Conservation (phyloP, 306 rosid genomes). For the Rosa persica region DNA sequence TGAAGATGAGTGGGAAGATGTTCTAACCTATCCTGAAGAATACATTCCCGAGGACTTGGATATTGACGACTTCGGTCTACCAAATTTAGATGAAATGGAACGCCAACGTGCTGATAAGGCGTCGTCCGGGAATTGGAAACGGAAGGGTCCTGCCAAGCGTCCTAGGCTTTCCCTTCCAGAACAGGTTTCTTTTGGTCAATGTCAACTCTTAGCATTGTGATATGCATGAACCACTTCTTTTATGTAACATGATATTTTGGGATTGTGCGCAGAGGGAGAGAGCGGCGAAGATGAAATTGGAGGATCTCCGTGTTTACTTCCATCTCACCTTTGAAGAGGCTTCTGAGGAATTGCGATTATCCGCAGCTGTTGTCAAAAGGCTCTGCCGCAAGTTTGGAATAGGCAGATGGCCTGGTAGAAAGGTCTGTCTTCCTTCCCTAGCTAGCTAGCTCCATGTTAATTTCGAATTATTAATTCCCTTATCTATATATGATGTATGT, state of each 20-base stretch:
- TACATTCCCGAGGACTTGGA: not conserved
- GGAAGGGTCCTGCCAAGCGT: not conserved
- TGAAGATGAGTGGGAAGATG: conserved; percentile 31
- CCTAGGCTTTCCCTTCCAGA: conserved; percentile 28
- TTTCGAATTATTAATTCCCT: not conserved
- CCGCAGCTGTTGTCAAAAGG: conserved; percentile 59
- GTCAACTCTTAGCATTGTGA: not conserved
- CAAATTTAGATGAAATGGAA: not conserved
- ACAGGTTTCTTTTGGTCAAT: conserved; percentile 39
- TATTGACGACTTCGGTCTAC: not conserved
- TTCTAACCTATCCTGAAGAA: not conserved
- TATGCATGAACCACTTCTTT: not conserved
- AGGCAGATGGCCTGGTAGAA: conserved; percentile 73
- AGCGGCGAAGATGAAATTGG: conserved; percentile 40
- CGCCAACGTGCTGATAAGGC: not conserved
- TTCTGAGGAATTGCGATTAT: conserved; percentile 31
- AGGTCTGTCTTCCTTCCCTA: conserved; percentile 30
- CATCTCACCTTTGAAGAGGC: conserved; percentile 57
- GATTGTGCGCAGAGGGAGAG: conserved; percentile 49
- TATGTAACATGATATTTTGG: not conserved
- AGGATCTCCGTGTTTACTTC: conserved; percentile 40
- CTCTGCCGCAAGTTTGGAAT: conserved; percentile 51
- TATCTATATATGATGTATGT: not conserved
- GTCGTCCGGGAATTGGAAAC: not conserved
- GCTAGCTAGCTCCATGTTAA: not conserved